Base-by-base conservation (phyloP, 257 asterid species). In the Solanum virginianum region DNA sequence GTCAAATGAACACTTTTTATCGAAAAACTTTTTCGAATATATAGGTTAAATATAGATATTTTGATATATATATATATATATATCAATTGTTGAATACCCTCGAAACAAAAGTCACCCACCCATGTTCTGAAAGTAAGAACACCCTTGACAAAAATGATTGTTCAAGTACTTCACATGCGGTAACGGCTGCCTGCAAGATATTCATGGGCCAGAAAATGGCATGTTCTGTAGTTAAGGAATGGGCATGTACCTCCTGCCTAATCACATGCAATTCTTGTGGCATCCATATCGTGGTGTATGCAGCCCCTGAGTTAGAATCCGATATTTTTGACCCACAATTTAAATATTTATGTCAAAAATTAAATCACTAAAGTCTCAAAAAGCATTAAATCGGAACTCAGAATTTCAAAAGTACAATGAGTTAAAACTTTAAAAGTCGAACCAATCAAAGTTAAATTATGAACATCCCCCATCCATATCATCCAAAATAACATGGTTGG, bases 191-290 rank as follows among this genome's bases (percentile, higher is more conserved):
- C 32, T 60, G 81, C 47, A 83, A 81, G 53, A 65, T 22, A 75
- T 13, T 59, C 16, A 75, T 57, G 75, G 84, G 69, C 49, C 70
- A 70, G 69, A 84, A 70, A 70, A n/a, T 84, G 81, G 74, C 80
- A 66, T 79, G 83, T 56, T 70, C 62, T 36, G 12, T 26, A 53
- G 68, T 43, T n/a, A 45, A 66, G 57, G 80, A 36, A 63, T 66
- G 32, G 59, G 71, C 22, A 63, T 55, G 57, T 66, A 10, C 47
- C 84, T 8, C 79, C 69, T 87, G 80, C 60, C 49, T 47, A 43
- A 26, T 20, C 86, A 70, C 87, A 80, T 84, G 83, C 80, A 56
- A n/a, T 75, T 77, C 14, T 24, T 87, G 18, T 69, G 80, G 75
- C 43, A 59, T 84, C 81, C 66, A 22, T 62, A 59, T 84, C 75